Conservation (phyloP, 2,329 filamentous ascomycete species). For the Sordariomycetes sp. region DNA sequence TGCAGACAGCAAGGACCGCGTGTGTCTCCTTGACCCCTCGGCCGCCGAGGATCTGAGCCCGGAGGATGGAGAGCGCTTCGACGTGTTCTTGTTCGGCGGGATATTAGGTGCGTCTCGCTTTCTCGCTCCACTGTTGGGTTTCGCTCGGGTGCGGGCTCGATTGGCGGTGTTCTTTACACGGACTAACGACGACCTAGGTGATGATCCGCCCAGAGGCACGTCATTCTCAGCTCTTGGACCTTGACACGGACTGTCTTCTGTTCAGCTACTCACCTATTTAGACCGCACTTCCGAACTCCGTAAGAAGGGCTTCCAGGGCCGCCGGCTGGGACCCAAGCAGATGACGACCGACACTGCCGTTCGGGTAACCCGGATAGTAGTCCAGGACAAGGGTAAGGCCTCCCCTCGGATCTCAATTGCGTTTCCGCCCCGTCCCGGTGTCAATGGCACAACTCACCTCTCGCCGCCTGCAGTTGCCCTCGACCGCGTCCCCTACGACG, state of each 20-base stretch:
- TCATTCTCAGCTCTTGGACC: slow-evolving; percentile 6
- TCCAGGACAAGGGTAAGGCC: slow-evolving; percentile 66
- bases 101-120: slow-evolving; percentile 59
- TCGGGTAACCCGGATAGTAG: slow-evolving; percentile 80
- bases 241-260: background rate
- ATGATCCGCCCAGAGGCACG: slow-evolving; percentile 85
- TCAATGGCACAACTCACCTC: background rate
- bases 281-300: slow-evolving; percentile 93
- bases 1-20: slow-evolving; percentile 54
- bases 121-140: background rate
- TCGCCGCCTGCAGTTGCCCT: slow-evolving; percentile 49
- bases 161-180: slow-evolving; percentile 4
- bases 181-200: slow-evolving; percentile 41
- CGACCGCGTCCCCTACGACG: slow-evolving; percentile 69
- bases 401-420: background rate
- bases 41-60: slow-evolving; percentile 74
- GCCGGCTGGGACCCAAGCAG: slow-evolving; percentile 81
- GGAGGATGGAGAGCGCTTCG: slow-evolving; percentile 71
- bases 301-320: slow-evolving; percentile 82
- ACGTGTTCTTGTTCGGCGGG: slow-evolving; percentile 89
- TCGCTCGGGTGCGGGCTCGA: background rate
- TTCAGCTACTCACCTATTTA: slow-evolving; percentile 20
- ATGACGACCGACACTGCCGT: slow-evolving; percentile 99
- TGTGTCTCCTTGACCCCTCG: slow-evolving; percentile 84
- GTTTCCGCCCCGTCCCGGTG: background rate